These are phyloP conservation scores for Coniella lustricola DNA, from an alignment of 2,329 filamentous ascomycete species.

Conservation along the genomic window DNA sequence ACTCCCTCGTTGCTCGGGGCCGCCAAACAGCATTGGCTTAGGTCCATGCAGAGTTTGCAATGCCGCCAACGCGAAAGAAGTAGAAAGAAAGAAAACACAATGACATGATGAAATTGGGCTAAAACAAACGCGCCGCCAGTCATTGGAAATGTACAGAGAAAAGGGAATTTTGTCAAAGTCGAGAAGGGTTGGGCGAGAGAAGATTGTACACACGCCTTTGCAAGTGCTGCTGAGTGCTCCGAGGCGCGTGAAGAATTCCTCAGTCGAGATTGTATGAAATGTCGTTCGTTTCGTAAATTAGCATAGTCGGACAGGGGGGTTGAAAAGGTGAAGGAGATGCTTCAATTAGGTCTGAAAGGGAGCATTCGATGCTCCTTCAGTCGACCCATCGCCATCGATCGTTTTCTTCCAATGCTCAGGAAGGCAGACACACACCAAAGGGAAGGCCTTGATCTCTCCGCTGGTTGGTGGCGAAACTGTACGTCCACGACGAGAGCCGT, in stretches of 20 bases:
- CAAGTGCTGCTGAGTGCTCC: slow-evolving; percentile 6
- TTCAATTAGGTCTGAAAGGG: slow-evolving; percentile 13
- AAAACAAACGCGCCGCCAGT: neutral
- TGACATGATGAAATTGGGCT: no score
- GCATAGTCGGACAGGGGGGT: neutral
- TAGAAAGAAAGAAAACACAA: no score
- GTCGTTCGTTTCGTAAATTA: slow-evolving; percentile 15
- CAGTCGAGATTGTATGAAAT: slow-evolving; percentile 17
- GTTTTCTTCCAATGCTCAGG: slow-evolving; percentile 96
- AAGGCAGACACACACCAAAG: slow-evolving; percentile 89
- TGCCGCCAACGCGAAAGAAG: no score
- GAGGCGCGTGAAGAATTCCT: slow-evolving; percentile 13
- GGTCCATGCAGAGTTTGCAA: neutral
- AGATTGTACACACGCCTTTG: no score
- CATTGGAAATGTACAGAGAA: slow-evolving; percentile 9
- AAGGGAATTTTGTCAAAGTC: neutral
- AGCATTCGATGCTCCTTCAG: slow-evolving; percentile 50
- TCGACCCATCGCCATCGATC: slow-evolving; percentile 79
- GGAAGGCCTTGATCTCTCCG: slow-evolving; percentile 95
- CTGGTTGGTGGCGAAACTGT: slow-evolving; percentile 56
- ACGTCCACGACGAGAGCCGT: slow-evolving; percentile 57
- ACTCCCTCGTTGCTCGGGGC: slow-evolving; percentile 8
- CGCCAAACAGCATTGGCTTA: neutral
- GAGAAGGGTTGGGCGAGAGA: no score
- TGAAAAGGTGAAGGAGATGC: neutral